Evolutionary conservation across 768 basidiomycete genomes (phyloP), one percentile per base, ranked within the genome.

Genomic region (Serendipita indica): DNA sequence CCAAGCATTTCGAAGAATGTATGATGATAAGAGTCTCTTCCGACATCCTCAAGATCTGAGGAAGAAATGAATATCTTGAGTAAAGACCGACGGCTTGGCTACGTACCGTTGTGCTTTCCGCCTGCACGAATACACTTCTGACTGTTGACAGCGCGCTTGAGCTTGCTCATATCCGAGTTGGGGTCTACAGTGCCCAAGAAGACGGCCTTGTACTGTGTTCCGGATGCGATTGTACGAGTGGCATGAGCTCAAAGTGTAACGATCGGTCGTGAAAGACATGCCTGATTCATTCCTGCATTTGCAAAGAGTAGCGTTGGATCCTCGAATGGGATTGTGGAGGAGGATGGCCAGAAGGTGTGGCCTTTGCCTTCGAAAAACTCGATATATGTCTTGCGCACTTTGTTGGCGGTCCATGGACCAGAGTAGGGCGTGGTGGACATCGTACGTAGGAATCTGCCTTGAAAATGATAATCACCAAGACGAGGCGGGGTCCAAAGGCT

Each of bases 1-100:
- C 96, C 96, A 62, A 99, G 73, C 96, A 99, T 99, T 73, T 99
- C 96, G 67, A 99, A 99, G 73, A 94, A 93, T 1, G 90, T 96
- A 67, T 94, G 88, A 67, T 97, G 94, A 70, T 97, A 97, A 1
- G 91, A 93, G 69, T 97, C 96, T 71, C 92, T 94, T 35, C 96
- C 96, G 60, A 99, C 96, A 71, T 99, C 96, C 68, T 99, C 96
- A 60, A 99, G 78, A 72, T 99, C 96, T 98, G 62, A 28, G 6
- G 52, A 30, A 39, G 16, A 28, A 57, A 62, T 56, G 34, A 33
- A 32, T 32, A 18, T 30, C 5, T 28, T 60, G 62, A 57, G 14
- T 28, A n/a, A n/a, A n/a, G n/a, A n/a, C 39, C 6, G 39, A 34
- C 25, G 41, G 22, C 12, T 3, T 2, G 41, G 32, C 20, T 13